Percentiles rank a stretch among this genome's conserved stretches.
Evolutionary conservation across 2,329 filamentous ascomycete species (phyloP).

Genomic region (Xylogone sp.): DNA sequence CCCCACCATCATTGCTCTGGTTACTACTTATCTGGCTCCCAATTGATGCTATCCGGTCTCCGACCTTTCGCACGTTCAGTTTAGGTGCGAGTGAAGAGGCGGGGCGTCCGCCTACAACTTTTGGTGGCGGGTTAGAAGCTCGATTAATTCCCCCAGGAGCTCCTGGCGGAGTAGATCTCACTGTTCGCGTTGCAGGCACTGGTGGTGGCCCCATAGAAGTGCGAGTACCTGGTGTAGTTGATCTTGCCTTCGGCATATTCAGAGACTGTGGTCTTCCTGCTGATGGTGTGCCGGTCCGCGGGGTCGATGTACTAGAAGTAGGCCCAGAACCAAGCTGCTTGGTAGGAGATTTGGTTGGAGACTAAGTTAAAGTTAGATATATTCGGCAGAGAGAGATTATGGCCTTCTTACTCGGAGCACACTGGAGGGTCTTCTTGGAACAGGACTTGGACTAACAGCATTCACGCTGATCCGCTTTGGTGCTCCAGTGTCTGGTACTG

Average conservation of each 20-base stretch:
- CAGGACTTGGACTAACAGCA: conserved; percentile 69
- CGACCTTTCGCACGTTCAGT: conserved; percentile 22
- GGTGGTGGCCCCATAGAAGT: conserved; percentile 65
- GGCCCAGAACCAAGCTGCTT: conserved; percentile 61
- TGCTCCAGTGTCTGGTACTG: conserved; percentile 48
- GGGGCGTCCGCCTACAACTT: conserved; percentile 9
- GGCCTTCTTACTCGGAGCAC: conserved; percentile 51
- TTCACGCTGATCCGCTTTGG: conserved; percentile 66
- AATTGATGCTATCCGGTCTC: conserved; percentile 23
- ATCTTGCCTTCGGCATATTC: conserved; percentile 43
- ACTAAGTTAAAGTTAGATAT: conserved; percentile 43
- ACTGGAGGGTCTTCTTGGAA: conserved; percentile 55
- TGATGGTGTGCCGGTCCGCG: conserved; percentile 63
- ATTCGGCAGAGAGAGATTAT: conserved; percentile 1
- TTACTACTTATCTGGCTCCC: conserved; percentile 25
- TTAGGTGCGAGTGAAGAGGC: conserved; percentile 25
- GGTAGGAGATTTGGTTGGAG: conserved; percentile 74
- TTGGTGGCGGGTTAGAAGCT: conserved; percentile 12
- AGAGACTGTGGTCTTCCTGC: conserved; percentile 41
- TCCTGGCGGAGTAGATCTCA: conserved; percentile 35
- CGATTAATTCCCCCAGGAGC: conserved; percentile 28
- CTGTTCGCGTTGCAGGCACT: conserved; percentile 25
- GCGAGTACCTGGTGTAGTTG: conserved; percentile 50
- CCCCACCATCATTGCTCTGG: conserved; percentile 23
- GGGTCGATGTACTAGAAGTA: conserved; percentile 52